These are phyloP conservation scores for Ophiosphaerella herpotricha DNA, from an alignment of 2,329 filamentous ascomycete genomes.

Conservation along the genomic window DNA sequence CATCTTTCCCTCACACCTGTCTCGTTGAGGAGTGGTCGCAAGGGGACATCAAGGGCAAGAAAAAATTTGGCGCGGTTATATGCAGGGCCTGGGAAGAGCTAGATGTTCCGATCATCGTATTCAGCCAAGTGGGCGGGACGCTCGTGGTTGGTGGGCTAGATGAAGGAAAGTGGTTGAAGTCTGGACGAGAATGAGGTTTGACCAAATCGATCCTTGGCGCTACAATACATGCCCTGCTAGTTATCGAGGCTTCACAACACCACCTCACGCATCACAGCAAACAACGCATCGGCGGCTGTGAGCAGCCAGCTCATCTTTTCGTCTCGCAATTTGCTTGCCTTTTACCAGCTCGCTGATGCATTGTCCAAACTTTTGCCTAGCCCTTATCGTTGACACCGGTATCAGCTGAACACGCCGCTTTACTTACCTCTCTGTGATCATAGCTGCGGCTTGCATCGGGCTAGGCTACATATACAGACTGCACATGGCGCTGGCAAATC, in stretches of 20 bases:
- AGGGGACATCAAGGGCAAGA: conserved; percentile 12
- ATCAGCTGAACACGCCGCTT: conserved; percentile 8
- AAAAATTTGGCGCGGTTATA: background rate
- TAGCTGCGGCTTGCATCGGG: conserved; percentile 16
- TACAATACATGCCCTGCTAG: no score
- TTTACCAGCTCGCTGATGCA: background rate
- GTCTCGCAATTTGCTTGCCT: background rate
- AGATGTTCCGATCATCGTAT: conserved; percentile 1
- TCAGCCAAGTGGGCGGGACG: conserved; percentile 10
- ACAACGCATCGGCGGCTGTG: background rate
- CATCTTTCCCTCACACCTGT: conserved; percentile 5
- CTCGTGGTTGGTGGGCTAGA: conserved; percentile 10
- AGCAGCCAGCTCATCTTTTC: no score
- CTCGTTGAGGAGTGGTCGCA: conserved; percentile 7
- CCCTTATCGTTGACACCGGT: background rate
- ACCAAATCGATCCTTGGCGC: conserved; percentile 6
- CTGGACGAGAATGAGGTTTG: conserved; percentile 7
- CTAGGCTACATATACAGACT: conserved; percentile 27
- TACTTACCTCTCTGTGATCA: conserved; percentile 17
- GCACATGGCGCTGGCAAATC: conserved; percentile 25
- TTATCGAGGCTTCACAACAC: background rate
- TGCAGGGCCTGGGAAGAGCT: conserved; percentile 11
- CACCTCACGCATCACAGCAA: background rate
- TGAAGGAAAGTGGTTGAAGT: conserved; percentile 3
- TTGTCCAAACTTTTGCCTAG: background rate